phyloP scores from a whole-genome alignment of 495 filamentous ascomycete species.

The Talaromyces trachyspermus region DNA sequence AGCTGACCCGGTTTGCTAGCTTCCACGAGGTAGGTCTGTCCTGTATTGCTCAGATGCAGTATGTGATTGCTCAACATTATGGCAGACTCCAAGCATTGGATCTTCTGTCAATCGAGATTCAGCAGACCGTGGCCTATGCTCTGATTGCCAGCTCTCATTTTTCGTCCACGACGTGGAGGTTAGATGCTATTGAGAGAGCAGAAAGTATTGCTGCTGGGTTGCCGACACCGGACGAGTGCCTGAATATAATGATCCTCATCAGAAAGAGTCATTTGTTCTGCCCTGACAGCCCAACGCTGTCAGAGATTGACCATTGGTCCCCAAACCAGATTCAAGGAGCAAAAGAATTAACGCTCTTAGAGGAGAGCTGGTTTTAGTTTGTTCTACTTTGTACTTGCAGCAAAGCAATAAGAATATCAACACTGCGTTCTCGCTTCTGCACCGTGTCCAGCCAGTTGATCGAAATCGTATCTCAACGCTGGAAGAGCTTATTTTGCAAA shows the following conservation, averaged over 20 bases:
- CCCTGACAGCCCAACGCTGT: not conserved
- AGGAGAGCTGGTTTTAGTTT: not conserved
- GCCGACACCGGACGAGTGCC: not conserved
- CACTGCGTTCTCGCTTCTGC: not conserved
- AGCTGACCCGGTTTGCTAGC: not conserved
- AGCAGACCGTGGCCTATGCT: not conserved
- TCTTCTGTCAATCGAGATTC: not conserved
- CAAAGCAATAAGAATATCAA: not conserved
- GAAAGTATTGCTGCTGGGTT: not conserved
- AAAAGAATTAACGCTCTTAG: not conserved
- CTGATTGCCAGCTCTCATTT: not conserved
- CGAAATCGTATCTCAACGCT: not conserved
- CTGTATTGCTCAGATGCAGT: not conserved
- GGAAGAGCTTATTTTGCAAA: slow-evolving; percentile 5
- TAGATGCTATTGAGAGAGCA: not conserved
- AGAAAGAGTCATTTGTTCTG: not conserved
- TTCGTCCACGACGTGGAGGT: not conserved
- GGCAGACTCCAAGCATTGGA: not conserved
- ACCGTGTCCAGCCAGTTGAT: not conserved
- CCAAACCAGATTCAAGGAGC: not conserved
- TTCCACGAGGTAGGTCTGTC: not conserved
- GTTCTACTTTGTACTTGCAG: not conserved
- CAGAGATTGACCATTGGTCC: not conserved
- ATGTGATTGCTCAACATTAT: slow-evolving; percentile 1
- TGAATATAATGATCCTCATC: not conserved